Evolutionary conservation across 1,284 basidiomycete species (phyloP), one percentile per base, ranked within the genome.

Genomic region (Melanopsichium pennsylvanicum): DNA sequence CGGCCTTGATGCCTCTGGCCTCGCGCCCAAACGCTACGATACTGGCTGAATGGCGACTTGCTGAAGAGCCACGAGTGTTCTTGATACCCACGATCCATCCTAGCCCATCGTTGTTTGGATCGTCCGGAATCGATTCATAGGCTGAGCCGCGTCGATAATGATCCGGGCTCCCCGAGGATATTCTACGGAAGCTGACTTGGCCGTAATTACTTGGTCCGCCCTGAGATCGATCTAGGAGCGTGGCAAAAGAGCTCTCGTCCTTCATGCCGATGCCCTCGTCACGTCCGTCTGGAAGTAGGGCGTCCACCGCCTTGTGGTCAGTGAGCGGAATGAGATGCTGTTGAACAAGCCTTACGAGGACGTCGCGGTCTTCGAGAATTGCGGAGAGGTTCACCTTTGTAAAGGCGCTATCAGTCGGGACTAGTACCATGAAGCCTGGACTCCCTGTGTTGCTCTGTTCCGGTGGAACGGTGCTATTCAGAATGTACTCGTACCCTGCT

Each of bases 381-480:
- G 85, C 82, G 0, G 93, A 93, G 42, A 97, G 82, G 81, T 98
- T 95, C 76, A 91, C 82, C n/a, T 86, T 84, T 68, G 92, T 89
- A 84, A 97, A 96, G 0, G 95, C 93, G 57, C 89, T 88, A 76
- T 99, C 96, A 2, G 88, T 88, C 1, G 96, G 96, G 70, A 90
- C 91, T 5, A 99, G 85, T 1, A 99, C 49, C 22, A 80, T 55
- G 44, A 55, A 64, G 33, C 55, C 50, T 12, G 33, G 29, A 23
- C 38, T 44, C 18, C 38, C 19, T 16, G 40, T 31, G 21, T 23
- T 12, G 18, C 43, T 50, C 31, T 52, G 27, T 32, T 54, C 48
- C 12, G 31, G 32, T 2, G 41, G 41, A 11, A 63, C 40, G 2
- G 89, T 90, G 7, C 93, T 93, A 71, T 96, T 89, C 49, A 97